These are phyloP conservation scores for Hypoxylon crocopeplum DNA, from an alignment of 495 filamentous ascomycete genomes.

Conservation along the genomic window DNA sequence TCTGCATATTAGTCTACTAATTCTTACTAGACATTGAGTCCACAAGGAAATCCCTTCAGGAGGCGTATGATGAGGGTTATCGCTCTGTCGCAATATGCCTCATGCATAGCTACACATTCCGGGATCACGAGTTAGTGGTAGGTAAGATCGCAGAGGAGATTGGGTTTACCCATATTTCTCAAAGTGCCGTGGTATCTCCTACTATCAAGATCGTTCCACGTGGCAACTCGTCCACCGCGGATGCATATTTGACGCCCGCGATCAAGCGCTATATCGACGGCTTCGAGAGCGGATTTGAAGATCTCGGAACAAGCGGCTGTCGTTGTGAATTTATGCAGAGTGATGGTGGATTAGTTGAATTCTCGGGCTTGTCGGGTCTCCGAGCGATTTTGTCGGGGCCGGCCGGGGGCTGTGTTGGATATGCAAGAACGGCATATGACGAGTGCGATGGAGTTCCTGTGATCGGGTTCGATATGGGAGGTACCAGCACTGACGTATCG, in stretches of 20 bases:
- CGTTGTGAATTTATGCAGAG: constrained; percentile 91
- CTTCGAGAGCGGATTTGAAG: constrained; percentile 77
- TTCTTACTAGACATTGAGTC: constrained; percentile 66
- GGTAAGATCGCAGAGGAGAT: constrained; percentile 71
- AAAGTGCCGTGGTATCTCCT: constrained; percentile 65
- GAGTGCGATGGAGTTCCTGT: constrained; percentile 92
- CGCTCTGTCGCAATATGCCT: constrained; percentile 66
- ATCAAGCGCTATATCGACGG: constrained; percentile 95
- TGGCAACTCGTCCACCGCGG: constrained; percentile 82
- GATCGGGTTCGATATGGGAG: constrained; percentile 96
- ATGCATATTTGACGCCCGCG: constrained; percentile 94
- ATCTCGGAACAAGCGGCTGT: constrained; percentile 66
- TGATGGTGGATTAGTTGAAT: constrained; percentile 79
- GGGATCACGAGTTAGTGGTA: constrained; percentile 68
- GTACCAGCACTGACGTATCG: constrained; percentile 92
- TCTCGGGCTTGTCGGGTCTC: constrained; percentile 75
- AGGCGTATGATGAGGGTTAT: constrained; percentile 43
- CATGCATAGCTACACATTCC: constrained; percentile 83
- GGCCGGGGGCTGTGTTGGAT: constrained; percentile 87
- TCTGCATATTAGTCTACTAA: constrained; percentile 52
- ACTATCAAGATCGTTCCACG: constrained; percentile 93
- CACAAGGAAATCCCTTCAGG: constrained; percentile 47
- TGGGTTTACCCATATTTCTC: constrained; percentile 75
- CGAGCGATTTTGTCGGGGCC: constrained; percentile 80
- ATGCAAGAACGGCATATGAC: constrained; percentile 94